Conservation (phyloP, 768 basidiomycete species). For the Nidularia pulvinata region DNA sequence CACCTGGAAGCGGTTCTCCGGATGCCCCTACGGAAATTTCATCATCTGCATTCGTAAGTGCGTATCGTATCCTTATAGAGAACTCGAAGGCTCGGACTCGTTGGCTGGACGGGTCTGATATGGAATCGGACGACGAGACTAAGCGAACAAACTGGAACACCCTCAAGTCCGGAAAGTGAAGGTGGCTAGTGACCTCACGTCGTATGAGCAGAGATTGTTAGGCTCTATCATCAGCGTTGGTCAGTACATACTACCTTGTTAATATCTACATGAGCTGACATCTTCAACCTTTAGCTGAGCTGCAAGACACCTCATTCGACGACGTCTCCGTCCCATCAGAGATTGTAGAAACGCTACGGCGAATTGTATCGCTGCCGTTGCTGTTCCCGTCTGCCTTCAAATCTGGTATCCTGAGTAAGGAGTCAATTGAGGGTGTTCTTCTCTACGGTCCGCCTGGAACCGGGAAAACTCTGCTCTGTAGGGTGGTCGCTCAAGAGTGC, state of each 20-base stretch:
- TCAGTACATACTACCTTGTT: conserved; percentile 2
- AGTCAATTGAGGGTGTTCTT: conserved; percentile 56
- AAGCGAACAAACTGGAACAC: conserved; percentile 1
- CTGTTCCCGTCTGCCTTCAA: conserved; percentile 9
- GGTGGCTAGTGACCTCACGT: conserved; percentile 2
- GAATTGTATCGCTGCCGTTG: conserved; percentile 10
- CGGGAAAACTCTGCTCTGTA: conserved; percentile 54
- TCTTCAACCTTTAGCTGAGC: neutral
- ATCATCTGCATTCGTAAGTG: neutral
- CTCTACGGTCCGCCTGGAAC: conserved; percentile 52
- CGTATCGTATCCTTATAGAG: neutral
- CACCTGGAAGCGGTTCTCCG: neutral
- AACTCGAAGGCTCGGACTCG: neutral
- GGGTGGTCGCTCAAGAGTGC: conserved; percentile 39
- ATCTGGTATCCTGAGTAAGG: conserved; percentile 48
- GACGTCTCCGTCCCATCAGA: conserved; percentile 9
- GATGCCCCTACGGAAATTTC: neutral
- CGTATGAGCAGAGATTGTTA: conserved; percentile 6
- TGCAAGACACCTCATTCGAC: conserved; percentile 9
- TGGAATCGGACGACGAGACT: neutral
- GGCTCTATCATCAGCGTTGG: conserved; percentile 7
- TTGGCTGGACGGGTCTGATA: neutral
- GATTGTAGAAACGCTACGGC: conserved; percentile 9
- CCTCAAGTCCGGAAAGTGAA: conserved; percentile 4
- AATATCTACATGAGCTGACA: neutral